These are phyloP conservation scores for Pisolithus albus DNA, from an alignment of 768 basidiomycete species.

Conservation along the genomic window DNA sequence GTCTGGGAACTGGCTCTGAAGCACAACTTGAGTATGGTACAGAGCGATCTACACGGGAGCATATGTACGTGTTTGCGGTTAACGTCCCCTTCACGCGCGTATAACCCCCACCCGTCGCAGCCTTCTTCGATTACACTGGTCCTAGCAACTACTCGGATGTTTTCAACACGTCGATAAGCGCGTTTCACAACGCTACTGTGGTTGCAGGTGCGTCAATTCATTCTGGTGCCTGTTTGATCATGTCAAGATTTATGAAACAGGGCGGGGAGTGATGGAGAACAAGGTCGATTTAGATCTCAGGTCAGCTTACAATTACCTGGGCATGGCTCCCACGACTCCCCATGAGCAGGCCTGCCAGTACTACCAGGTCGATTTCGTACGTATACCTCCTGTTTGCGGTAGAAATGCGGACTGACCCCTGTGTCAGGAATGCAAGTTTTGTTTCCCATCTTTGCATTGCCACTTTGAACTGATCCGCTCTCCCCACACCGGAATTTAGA, in stretches of 20 bases:
- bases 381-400: not conserved
- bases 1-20: constrained; percentile 52
- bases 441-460: not conserved
- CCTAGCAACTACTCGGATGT: not conserved
- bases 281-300: constrained; percentile 47
- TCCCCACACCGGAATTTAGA: constrained; percentile 4
- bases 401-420: constrained; percentile 3
- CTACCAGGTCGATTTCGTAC: constrained; percentile 38
- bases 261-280: constrained; percentile 35
- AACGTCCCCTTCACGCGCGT: not conserved
- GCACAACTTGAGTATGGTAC: constrained; percentile 41
- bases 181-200: not conserved
- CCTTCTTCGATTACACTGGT: not conserved
- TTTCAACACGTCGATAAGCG: not conserved
- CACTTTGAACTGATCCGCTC: constrained; percentile 1
- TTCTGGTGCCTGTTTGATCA: too few species aligned
- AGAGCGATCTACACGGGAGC: constrained; percentile 27
- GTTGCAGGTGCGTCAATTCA: not conserved
- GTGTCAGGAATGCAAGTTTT: constrained; percentile 24
- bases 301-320: constrained; percentile 48
- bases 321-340: constrained; percentile 37
- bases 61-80: not conserved
- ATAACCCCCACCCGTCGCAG: not conserved
- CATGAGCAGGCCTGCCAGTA: constrained; percentile 53
- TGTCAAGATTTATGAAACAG: constrained; percentile 20